Evolutionary conservation across 164 flowering plant species (phyloP).

Genomic region (Aristolochia californica): DNA sequence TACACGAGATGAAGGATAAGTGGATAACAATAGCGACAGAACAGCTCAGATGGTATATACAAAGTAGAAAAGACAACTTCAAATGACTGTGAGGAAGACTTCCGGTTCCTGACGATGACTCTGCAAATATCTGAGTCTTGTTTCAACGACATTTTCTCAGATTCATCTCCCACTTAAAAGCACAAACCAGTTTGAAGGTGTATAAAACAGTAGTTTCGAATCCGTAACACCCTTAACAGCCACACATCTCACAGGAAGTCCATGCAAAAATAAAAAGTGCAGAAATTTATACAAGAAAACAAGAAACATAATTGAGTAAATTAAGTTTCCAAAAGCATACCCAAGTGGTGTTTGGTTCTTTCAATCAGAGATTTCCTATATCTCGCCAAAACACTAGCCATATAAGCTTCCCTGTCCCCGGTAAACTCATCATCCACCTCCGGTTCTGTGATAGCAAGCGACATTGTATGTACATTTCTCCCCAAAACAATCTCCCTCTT

Average conservation of each 20-base stretch:
- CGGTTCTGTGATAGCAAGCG: slow-evolving; percentile 78
- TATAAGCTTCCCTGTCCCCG: slow-evolving; percentile 86
- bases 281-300: neutral
- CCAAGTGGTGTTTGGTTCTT: slow-evolving; percentile 78
- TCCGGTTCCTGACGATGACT: too few species aligned
- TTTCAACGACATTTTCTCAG: too few species aligned
- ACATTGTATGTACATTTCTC: slow-evolving; percentile 70
- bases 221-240: neutral
- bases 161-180: too few species aligned
- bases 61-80: too few species aligned
- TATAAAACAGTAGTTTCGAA: neutral
- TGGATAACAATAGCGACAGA: too few species aligned
- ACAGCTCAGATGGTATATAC: too few species aligned
- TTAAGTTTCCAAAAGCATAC: slow-evolving; percentile 21
- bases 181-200: too few species aligned
- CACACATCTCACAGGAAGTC: too few species aligned
- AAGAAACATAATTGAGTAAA: neutral
- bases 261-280: neutral
- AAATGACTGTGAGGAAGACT: too few species aligned
- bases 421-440: slow-evolving; percentile 81
- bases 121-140: too few species aligned
- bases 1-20: too few species aligned
- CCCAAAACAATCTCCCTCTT: slow-evolving; percentile 70
- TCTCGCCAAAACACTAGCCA: slow-evolving; percentile 88
- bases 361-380: slow-evolving; percentile 58